phyloP scores from a whole-genome alignment of 495 filamentous ascomycete genomes.

The Penicillium tannophilum region DNA sequence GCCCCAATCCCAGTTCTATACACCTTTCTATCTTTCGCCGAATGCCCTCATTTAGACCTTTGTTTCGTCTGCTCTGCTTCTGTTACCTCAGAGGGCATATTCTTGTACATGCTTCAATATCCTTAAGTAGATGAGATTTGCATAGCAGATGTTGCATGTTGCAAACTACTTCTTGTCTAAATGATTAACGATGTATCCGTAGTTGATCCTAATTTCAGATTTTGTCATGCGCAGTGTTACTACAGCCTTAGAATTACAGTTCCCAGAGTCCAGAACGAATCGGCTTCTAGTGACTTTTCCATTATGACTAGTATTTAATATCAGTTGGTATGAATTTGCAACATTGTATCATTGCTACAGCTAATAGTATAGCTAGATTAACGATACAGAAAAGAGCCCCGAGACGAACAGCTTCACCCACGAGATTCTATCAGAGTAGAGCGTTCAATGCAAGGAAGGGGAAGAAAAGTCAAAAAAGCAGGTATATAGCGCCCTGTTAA shows the following conservation, averaged over 20 bases:
- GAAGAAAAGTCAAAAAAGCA: background rate
- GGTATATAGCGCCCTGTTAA: background rate
- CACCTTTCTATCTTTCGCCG: constrained; percentile 3
- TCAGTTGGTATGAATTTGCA: background rate
- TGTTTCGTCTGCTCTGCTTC: constrained; percentile 6
- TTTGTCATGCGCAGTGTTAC: no score
- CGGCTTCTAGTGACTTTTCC: no score
- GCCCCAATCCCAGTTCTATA: constrained; percentile 20
- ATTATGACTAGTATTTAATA: background rate
- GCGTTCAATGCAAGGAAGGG: background rate
- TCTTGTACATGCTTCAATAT: constrained; percentile 29
- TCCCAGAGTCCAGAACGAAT: no score
- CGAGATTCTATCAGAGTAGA: background rate
- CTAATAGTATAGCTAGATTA: background rate
- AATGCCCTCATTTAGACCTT: constrained; percentile 19
- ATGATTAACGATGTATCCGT: background rate
- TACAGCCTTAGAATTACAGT: no score
- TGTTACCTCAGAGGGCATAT: constrained; percentile 6
- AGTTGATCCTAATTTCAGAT: no score
- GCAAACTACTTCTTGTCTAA: constrained; percentile 3
- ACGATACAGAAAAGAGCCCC: background rate
- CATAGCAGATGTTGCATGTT: constrained; percentile 15
- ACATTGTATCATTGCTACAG: background rate
- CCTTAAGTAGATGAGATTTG: constrained; percentile 19
- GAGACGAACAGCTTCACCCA: background rate